Evolutionary conservation across 306 rosid species (phyloP).

Genomic region (Delonix regia): DNA sequence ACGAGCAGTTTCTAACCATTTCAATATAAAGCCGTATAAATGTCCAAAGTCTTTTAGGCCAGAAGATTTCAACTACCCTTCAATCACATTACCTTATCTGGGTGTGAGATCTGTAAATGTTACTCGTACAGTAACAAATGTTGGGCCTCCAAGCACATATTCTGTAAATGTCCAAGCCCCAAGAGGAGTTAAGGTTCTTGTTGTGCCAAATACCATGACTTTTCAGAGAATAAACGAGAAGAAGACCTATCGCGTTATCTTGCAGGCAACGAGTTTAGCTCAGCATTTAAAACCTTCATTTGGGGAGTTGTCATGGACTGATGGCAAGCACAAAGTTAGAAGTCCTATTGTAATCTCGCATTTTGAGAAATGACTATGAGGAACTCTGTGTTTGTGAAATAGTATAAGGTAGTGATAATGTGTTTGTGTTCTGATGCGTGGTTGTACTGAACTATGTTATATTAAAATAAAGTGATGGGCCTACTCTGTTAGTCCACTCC

Average conservation of each 20-base stretch:
- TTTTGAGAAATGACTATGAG: background rate
- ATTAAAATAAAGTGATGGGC: background rate
- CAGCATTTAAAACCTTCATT: background rate
- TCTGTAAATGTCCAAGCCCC: constrained; percentile 35
- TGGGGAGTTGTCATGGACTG: constrained; percentile 48
- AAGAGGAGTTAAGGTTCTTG: constrained; percentile 37
- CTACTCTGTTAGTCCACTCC: too few species aligned
- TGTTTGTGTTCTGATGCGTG: background rate
- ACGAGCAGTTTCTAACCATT: background rate
- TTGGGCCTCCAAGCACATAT: constrained; percentile 61
- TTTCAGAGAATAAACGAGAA: constrained; percentile 47
- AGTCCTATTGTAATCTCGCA: constrained; percentile 32
- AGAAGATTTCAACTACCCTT: constrained; percentile 61
- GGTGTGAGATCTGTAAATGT: background rate
- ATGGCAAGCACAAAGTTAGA: constrained; percentile 53
- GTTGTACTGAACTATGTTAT: background rate
- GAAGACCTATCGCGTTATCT: constrained; percentile 45
- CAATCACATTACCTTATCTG: constrained; percentile 44
- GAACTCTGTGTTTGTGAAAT: background rate
- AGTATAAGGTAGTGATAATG: background rate
- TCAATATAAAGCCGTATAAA: background rate
- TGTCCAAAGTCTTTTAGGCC: constrained; percentile 21
- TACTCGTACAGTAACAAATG: constrained; percentile 52
- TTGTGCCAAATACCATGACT: constrained; percentile 46
- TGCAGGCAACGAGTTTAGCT: constrained; percentile 8